Evolutionary conservation across 1,284 basidiomycete genomes (phyloP).

Genomic region (Apiotrichum laibachii): DNA sequence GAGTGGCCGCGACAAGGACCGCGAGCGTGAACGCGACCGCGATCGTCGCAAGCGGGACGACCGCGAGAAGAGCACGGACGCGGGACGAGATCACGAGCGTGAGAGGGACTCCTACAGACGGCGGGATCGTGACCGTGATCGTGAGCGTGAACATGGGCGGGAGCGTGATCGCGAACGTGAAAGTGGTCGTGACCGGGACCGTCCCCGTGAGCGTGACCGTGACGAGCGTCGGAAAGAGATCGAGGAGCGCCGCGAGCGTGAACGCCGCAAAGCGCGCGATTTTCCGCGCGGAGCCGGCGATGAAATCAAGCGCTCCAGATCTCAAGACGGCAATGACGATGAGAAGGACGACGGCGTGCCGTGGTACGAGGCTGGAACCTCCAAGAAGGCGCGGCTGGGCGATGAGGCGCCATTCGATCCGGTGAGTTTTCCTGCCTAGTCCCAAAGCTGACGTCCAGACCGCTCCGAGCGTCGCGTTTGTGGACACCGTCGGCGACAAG

Average conservation of each 20-base stretch:
- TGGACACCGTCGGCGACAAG: slow-evolving; percentile 35
- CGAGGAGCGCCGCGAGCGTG: slow-evolving; percentile 15
- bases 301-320: slow-evolving; percentile 1
- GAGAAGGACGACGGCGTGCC: slow-evolving; percentile 23
- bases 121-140: slow-evolving; percentile 1
- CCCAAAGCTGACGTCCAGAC: slow-evolving; percentile 12
- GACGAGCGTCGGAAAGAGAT: slow-evolving; percentile 19
- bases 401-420: slow-evolving; percentile 17
- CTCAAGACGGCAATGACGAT: not conserved
- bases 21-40: slow-evolving; percentile 6
- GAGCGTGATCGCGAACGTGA: too few relatives aligned
- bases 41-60: not conserved
- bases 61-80: too few relatives aligned
- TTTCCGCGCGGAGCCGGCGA: not conserved
- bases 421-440: slow-evolving; percentile 7
- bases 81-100: too few relatives aligned
- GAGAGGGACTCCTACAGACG: not conserved
- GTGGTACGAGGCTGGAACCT: slow-evolving; percentile 31
- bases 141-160: too few relatives aligned
- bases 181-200: slow-evolving; percentile 3
- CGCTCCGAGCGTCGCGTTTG: slow-evolving; percentile 25
- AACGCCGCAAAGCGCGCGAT: slow-evolving; percentile 6
- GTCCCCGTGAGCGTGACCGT: slow-evolving; percentile 6
- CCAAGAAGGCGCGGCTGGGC: not conserved
- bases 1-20: slow-evolving; percentile 5